Evolutionary conservation across 257 asterid species (phyloP).

Genomic region (Ophiorrhiza pumila): DNA sequence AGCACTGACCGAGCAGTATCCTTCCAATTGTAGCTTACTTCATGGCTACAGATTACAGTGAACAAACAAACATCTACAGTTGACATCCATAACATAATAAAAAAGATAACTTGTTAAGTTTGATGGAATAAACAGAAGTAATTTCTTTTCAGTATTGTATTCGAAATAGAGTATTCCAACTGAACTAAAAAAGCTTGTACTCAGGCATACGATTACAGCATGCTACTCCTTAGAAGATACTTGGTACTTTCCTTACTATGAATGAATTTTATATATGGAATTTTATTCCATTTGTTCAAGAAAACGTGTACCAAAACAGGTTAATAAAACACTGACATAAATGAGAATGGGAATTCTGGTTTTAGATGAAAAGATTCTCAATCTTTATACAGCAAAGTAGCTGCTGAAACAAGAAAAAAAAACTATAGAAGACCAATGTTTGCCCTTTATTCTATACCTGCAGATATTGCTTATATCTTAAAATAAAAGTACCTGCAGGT

Average conservation of each 20-base stretch:
- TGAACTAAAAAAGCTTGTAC: neutral
- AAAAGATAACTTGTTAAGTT: neutral
- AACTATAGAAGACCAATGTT: neutral
- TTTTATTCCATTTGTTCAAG: neutral
- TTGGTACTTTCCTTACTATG: neutral
- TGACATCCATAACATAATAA: neutral
- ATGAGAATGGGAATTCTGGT: neutral
- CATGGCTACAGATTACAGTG: slow-evolving; percentile 37
- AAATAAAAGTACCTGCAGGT: slow-evolving; percentile 66
- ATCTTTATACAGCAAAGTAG: neutral
- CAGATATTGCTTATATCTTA: neutral
- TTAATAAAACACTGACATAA: neutral
- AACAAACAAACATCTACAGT: neutral
- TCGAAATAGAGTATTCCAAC: neutral
- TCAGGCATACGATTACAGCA: neutral
- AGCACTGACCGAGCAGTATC: slow-evolving; percentile 71
- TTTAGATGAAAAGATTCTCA: neutral
- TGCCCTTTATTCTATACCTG: neutral
- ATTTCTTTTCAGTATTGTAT: neutral
- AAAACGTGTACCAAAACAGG: neutral
- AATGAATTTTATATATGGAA: neutral
- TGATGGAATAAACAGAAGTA: neutral
- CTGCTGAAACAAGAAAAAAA: neutral
- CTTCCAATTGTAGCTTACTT: slow-evolving; percentile 55
- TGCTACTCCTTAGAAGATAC: neutral